Base-by-base conservation (phyloP, 495 filamentous ascomycete species). In the Amphirosellinia nigrospora region DNA sequence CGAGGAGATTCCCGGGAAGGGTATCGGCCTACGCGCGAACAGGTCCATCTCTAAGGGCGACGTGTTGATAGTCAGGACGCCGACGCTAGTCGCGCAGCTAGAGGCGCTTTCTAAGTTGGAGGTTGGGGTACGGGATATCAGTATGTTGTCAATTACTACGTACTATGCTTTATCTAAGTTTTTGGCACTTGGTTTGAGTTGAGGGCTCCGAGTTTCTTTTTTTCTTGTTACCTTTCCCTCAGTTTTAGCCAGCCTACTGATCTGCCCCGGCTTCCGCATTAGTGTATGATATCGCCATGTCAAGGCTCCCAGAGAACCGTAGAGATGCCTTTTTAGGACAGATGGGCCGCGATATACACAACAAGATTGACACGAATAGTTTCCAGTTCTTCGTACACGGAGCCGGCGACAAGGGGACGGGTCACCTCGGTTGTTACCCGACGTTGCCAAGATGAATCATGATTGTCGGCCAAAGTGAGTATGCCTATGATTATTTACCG, bases 391-490 rank as follows among this genome's bases (percentile, higher is more conserved):
- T 80, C 34, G 67, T 83, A 50, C 74, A 75, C 55, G 77, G 77
- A 8, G 64, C 73, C 0, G 48, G 71, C 0, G 71, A 76, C 6
- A 70, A 74, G 0, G 74, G 74, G 0, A 72, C 72, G 0, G 59
- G 73, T 10, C 82, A 84, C 52, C 64, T 83, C 1, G 81, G 72
- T 8, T 66, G 70, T 30, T 84, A 79, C 55, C 78, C 78, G 80
- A 82, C 9, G 74, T 82, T 19, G 75, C 77, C 34, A 71, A 72
- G 59, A 69, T 84, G 10, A 84, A 84, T 63, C 82, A 85, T 53
- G 82, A 83, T 64, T 84, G 83, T 43, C 70, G 82, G 21, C 82
- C 83, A 39, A 84, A 83, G 82, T 84, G 61, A 79, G 80, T 71
- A 1, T 38, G 15, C 9, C 11, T 1, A 4, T 21, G n/a, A 11